Evolutionary conservation across 208 protist genomes (phyloP), one percentile per base, ranked within the genome.

Genomic region (Lotmaria passim): DNA sequence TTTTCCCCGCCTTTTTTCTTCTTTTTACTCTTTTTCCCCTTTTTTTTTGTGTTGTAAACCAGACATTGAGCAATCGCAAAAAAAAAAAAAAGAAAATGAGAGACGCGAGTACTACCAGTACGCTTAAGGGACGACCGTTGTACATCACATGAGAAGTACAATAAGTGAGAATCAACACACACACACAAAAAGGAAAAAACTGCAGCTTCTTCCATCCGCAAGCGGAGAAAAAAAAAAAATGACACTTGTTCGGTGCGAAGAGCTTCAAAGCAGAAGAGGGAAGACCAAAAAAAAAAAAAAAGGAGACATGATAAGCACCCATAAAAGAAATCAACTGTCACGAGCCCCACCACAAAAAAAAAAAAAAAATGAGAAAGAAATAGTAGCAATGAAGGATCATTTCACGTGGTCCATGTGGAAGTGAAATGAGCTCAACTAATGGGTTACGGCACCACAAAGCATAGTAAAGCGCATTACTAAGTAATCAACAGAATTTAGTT

Each of bases 181-280:
- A 57, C 11, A 23, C 23, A 56, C 12, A 58, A 6, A 51, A 7
- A 23, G 7, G 7, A 67, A 10, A 36, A 55, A 66, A 53, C 12
- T 23, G 31, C 0, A 67, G n/a, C n/a, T n/a, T n/a, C n/a, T n/a
- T n/a, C n/a, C n/a, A n/a, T n/a, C n/a, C n/a, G n/a, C n/a, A n/a
- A 58, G 23, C n/a, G 50, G 30, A 69, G 24, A 67, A 67, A 56
- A 57, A 31, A 34, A 24, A 57, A 39, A 19, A 39, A 38, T 26
- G n/a, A 39, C 3, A 39, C 24, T 44, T 30, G 8, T 6, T 30
- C 0, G 44, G 15, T 5, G 34, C 33, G 17, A 34, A 59, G 5
- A 15, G n/a, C 19, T 17, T 8, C 4, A 46, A 26, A 59, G 15
- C 24, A 59, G 33, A 34, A 47, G 21, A 47, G 38, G 24, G 33